Evolutionary conservation across 176 grass and related monocot genomes (phyloP), one percentile per base, ranked within the genome.

Genomic region (Saccharum spontaneum): DNA sequence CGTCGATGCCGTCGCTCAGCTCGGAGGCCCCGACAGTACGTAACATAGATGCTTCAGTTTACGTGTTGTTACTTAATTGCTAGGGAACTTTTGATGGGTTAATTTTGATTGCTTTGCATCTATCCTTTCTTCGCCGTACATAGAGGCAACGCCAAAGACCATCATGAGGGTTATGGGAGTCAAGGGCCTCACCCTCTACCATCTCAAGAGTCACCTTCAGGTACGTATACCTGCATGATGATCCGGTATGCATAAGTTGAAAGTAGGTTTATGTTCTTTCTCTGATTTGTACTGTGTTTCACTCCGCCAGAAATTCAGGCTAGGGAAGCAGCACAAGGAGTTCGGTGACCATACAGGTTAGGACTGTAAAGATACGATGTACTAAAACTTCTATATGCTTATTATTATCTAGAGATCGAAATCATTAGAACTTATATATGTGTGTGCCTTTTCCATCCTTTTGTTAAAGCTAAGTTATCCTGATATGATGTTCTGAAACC

Each of bases 111-210:
- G 3, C 3, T 73, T 52, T 73, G 31, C 26, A 37, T 73, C 34
- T 13, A 64, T 54, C 54, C 43, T 10, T 46, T 10, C 8, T 84
- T 15, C n/a, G 1, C 20, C 8, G 38, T 41, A 40, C 44, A 50
- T 74, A 98, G 96, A 98, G 86, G 96, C 96, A 14, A 98, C 96
- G 39, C 96, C 96, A 69, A 98, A 98, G 78, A 98, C 96, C 39
- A 98, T 98, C 88, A 94, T 98, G 96, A 98, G 93, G 87, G 96
- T 94, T 74, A 98, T 98, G 96, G 96, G 96, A 76, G 96, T 98
- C 8, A 98, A 98, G 78, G 96, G 96, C 20, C 96, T 98, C 49
- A 98, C 96, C 6, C 93, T 98, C 5, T 98, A 98, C 11, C 96
- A 98, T 62, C 93, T 98, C 68, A 98, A 98, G 89, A 98, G 96